Base-by-base conservation (phyloP, 495 filamentous ascomycete genomes). In the Penicillium egyptiacum region DNA sequence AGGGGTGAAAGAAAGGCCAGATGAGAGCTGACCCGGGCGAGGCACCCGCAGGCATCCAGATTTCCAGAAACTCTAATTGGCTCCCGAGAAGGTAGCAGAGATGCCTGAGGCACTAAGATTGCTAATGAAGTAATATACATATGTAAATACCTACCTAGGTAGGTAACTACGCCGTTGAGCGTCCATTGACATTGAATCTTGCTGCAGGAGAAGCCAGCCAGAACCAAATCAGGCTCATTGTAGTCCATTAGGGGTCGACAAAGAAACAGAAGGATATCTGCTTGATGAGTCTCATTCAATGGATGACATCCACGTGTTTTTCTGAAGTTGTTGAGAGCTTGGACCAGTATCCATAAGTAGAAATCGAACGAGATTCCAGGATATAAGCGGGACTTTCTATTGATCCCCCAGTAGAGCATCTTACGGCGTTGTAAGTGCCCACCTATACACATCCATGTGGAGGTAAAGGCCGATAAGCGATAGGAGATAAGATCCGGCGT, bases 1-100 rank as follows among this genome's bases (percentile, higher is more conserved):
- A 41, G 46, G 56, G 33, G 25, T 28, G 50, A 20, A 45, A 46
- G 50, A 54, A 28, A 62, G 49, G 28, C n/a, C 42, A 53, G 50
- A 44, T 54, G 28, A 22, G 41, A 57, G 40, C 28, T 43, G 55
- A 53, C 35, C 33, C 35, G 6, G 35, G 2, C 35, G 6, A 52
- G 49, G 35, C 49, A 52, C 35, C 56, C 35, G 42, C 60, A 70
- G 68, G 68, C 68, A 70, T 52, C 63, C 55, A 67, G 26, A 56
- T 58, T 70, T 53, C 46, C n/a, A 14, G 7, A 28, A 20, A 20
- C 19, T 20, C 30, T 64, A 52, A 69, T 69, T 64, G 60, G 63
- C 48, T 45, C 19, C 28, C 8, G 45, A 41, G 28, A 31, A 31
- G 30, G 51, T 30, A 25, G 26, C 19, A 25, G 10, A 5, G 3